Base-by-base conservation (phyloP, 305 asterid species). In the Solanum hybrid region DNA sequence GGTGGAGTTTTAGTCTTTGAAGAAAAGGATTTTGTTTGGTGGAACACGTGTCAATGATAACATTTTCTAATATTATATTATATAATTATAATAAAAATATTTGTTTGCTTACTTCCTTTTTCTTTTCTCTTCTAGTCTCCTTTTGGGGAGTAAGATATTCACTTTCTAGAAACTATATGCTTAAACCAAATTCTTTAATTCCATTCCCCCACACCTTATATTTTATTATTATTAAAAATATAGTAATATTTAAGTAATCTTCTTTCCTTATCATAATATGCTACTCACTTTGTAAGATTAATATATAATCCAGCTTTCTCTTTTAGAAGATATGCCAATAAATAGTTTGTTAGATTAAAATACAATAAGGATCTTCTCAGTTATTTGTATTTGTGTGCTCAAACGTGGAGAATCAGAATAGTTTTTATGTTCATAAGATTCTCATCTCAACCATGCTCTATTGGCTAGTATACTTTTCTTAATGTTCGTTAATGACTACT, bases 111-210 rank as follows among this genome's bases (percentile, higher is more conserved):
- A n/a, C 17, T 34, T 34, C 82, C 38, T 77, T 31, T 8, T 61
- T n/a, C 75, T 85, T 90, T 89, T 31, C 22, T 79, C 89, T 36
- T 91, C 70, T 76, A 89, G 93, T 92, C 85, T 90, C 93, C 94
- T 90, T 45, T 83, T 86, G 91, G 95, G 94, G 95, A 90, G 94
- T 91, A 93, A 92, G 86, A 37, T 78, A 79, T 78, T 92, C 89
- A 31, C 75, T 87, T 81, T 36, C 20, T 72, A 92, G 92, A 92
- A 92, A 92, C 93, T 89, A 90, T 93, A 93, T 91, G 89, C 92
- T 91, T 86, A 77, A 13, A 17, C 32, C 32, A 86, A 86, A 12
- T 80, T 80, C 86, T 3, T 80, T 37, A 80, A 37, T 37, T 80
- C n/a, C 65, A 37, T 37, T 12, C 29, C 65, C 20, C 33, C 65